Evolutionary conservation across 169 alveolate genomes (phyloP), one percentile per base, ranked within the genome.

Genomic region (Plasmodium billcollinsi): DNA sequence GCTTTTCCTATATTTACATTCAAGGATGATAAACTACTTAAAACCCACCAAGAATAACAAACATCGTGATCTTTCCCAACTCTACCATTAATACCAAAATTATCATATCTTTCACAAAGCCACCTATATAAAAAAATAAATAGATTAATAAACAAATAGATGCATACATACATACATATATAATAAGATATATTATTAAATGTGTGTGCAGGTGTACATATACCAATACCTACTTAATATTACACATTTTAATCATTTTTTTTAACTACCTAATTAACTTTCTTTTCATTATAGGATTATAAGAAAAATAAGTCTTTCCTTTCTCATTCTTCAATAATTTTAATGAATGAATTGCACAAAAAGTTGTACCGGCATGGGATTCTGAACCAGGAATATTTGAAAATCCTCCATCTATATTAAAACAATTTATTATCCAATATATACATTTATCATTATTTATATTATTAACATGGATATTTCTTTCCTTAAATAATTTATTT

Each of bases 11-110:
- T 33, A 65, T 65, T 65, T 39, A 33, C 33, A 50, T 66, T 78
- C 61, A 78, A 29, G 12, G 78, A 24, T 21, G 67, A 71, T 47
- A 94, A 72, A 45, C 95, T 90, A 15, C 94, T 92, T 70, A 94
- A 74, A 45, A 88, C 65, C 96, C 96, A 94, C 92, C 93, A 94
- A 21, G 94, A 72, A 80, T 94, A 94, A 67, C 96, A 94, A 18
- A 94, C 93, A 58, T 94, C 96, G 58, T 89, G 91, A 7, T 91
- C 59, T 62, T 94, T 94, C 49, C 95, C 95, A 0, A 89, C 92
- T 9, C 95, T 59, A 14, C 96, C 96, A n/a, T 88, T 89, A 49
- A 94, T 89, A 5, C 95, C 95, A 12, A 29, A 20, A 43, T 78
- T 78, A 21, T 78, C 89, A 78, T 59, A 78, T 47, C 89, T 29